Evolutionary conservation across 768 basidiomycete species (phyloP), one percentile per base, ranked within the genome.

Genomic region (Leccinum uliginosum): DNA sequence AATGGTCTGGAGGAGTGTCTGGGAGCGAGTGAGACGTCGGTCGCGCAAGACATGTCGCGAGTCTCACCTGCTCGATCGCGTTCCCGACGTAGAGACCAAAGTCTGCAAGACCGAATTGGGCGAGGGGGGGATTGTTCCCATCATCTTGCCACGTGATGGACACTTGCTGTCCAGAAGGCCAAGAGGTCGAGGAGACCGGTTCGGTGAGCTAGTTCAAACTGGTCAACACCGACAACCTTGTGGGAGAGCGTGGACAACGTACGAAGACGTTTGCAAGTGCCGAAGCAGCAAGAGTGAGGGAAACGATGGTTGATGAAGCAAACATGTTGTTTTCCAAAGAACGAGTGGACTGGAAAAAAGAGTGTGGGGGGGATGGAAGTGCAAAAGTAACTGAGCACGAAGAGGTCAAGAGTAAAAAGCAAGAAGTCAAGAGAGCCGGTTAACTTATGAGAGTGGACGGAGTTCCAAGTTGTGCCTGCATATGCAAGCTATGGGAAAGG

Each of bases 41-140:
- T n/a, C 1, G n/a, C 49, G 17, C 7, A 10, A 21, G 12, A 12
- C 52, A 15, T 11, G 47, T 26, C n/a, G 44, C 8, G 19, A 1
- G 35, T 59, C 72, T 17, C 46, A 87, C 88, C 81, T 91, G 89
- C 62, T 82, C 74, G 11, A 66, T 69, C 29, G 77, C 71, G 66
- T 81, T 88, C 44, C 89, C 89, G 52, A 72, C 78, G 61, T 83
- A 90, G 71, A 92, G 78, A 34, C 77, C 80, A 40, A 89, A 73
- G 45, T 68, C 74, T 10, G 78, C 70, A 29, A 65, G 60, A 6
- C 88, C 86, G 35, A 85, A 86, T 4, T 75, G 55, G 12, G 70
- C 53, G 47, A 90, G 76, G 23, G 72, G 50, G 4, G 89, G 87
- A 2, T 72, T 2, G 0, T 24, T 51, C 51, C 76, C 76, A 55